These are phyloP conservation scores for Malassezia furfur DNA, from an alignment of 1,284 basidiomycete species.

Conservation along the genomic window DNA sequence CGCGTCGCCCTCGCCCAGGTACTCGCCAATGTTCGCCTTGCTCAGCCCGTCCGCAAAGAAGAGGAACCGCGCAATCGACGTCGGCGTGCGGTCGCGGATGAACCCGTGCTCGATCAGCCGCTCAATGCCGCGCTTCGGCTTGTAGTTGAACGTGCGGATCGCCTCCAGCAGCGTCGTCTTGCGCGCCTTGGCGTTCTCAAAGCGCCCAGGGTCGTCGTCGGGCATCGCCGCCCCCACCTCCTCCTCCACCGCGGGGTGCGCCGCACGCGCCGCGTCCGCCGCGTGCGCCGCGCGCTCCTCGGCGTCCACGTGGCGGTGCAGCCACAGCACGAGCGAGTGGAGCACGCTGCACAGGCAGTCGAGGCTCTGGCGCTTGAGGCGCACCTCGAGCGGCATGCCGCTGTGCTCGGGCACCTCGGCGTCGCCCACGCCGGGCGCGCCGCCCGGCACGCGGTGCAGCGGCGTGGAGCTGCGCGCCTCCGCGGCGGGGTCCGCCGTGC, in stretches of 20 bases:
- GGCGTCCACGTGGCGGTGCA: conserved; percentile 27
- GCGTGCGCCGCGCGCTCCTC: conserved; percentile 16
- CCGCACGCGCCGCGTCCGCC: conserved; percentile 24
- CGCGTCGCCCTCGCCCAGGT: conserved; percentile 59
- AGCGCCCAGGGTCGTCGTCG: conserved; percentile 76
- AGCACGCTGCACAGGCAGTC: conserved; percentile 45
- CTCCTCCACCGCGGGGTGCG: conserved; percentile 10
- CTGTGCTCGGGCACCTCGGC: conserved; percentile 9
- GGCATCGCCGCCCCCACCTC: conserved; percentile 15
- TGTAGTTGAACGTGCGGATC: conserved; percentile 96
- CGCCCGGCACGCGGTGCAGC: background rate
- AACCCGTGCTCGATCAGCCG: conserved; percentile 83
- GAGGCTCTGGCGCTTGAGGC: conserved; percentile 43
- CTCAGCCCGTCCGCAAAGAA: conserved; percentile 82
- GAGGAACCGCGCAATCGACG: conserved; percentile 77
- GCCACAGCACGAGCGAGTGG: conserved; percentile 44
- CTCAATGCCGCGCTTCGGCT: conserved; percentile 76
- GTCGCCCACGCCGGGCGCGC: conserved; percentile 9
- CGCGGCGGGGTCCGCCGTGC: background rate
- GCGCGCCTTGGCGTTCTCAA: conserved; percentile 92
- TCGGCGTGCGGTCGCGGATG: conserved; percentile 65
- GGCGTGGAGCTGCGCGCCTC: background rate
- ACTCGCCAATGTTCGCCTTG: conserved; percentile 95
- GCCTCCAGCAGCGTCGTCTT: conserved; percentile 93
- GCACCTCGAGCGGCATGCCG: conserved; percentile 34